A percentile compares a stretch with the other conserved stretches of the same genome.
These are phyloP conservation scores for Sporothrix schenckii DNA, from an alignment of 2,329 filamentous ascomycete genomes.

Conservation along the genomic window DNA sequence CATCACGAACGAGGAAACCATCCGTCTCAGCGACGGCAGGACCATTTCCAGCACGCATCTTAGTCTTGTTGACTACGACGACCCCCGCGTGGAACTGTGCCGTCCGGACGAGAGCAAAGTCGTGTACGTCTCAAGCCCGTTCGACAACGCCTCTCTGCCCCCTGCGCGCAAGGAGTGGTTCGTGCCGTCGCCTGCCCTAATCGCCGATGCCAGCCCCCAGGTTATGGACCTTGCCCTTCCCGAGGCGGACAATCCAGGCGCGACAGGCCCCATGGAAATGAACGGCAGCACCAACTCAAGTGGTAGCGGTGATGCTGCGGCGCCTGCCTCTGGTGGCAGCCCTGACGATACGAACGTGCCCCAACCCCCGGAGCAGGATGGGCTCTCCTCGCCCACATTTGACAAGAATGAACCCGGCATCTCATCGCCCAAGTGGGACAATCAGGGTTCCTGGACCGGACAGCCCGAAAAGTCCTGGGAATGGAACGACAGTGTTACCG, in stretches of 20 bases:
- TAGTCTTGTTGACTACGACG: conserved; percentile 3
- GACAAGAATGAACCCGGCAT: not conserved
- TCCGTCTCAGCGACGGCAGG: not conserved
- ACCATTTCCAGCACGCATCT: not conserved
- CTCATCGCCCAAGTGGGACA: not conserved
- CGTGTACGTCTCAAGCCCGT: not conserved
- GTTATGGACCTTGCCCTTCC: not conserved
- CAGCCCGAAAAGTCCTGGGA: not conserved
- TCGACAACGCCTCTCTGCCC: not conserved
- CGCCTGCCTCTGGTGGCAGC: not conserved
- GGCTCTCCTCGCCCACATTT: not conserved
- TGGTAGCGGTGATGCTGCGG: not conserved
- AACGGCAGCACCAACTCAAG: not conserved
- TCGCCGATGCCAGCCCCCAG: not conserved
- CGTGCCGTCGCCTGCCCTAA: not conserved
- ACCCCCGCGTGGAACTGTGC: not conserved
- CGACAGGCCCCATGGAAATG: not conserved
- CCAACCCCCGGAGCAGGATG: not conserved
- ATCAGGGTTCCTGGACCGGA: not conserved
- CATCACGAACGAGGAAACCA: not conserved
- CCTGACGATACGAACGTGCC: not conserved
- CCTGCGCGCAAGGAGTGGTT: conserved; percentile 3
- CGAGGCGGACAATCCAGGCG: not conserved
- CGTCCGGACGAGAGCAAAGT: not conserved
- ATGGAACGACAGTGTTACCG: not conserved